Evolutionary conservation across 2,329 filamentous ascomycete species (phyloP), one percentile per base, ranked within the genome.

Genomic region (Thyridium curvatum): DNA sequence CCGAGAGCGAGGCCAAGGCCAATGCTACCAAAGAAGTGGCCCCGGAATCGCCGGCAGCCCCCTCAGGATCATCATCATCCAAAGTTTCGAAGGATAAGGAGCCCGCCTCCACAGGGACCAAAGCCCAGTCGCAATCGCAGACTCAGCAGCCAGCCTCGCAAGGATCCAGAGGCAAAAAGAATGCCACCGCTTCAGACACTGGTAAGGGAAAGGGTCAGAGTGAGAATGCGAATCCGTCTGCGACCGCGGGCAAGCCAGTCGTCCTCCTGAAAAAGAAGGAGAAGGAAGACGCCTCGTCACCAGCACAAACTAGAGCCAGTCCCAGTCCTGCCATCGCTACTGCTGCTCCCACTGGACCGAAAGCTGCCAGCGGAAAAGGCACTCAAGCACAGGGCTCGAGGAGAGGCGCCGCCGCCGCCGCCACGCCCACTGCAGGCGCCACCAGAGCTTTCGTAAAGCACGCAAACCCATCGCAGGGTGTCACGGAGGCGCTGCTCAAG

Each of bases 381-480:
- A 6, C 21, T 10, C 21, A 26, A 26, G 21, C 21, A 10, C 21
- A 26, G 10, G 21, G 21, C 10, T 26, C 46, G 35, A 64, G 61
- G 48, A 65, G 63, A 44, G 48, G 45, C 8, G 46, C 53, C 38
- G 26, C 46, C 21, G 26, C 46, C 21, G 45, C 48, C 36, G 43
- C 53, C 16, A 45, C 48, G 16, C 50, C 61, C 8, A 62, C 62
- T 3, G 45, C 68, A 2, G 71, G 74, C 9, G 73, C 73, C 8
- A 77, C 74, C 13, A 82, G 85, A 35, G 84, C 81, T 15, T 90
- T 90, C 53, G 68, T 90, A 44, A 90, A 90, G 59, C 84, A 89
- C 51, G 84, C 83, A 37, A 95, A 94, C 55, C 79, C 87, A 10
- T 93, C 89, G 0, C 91, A 96, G 56, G 91, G 91, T 12, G 86